These are phyloP conservation scores for Phytophthora syringae DNA, from an alignment of 352 stramenopile species.

Conservation along the genomic window DNA sequence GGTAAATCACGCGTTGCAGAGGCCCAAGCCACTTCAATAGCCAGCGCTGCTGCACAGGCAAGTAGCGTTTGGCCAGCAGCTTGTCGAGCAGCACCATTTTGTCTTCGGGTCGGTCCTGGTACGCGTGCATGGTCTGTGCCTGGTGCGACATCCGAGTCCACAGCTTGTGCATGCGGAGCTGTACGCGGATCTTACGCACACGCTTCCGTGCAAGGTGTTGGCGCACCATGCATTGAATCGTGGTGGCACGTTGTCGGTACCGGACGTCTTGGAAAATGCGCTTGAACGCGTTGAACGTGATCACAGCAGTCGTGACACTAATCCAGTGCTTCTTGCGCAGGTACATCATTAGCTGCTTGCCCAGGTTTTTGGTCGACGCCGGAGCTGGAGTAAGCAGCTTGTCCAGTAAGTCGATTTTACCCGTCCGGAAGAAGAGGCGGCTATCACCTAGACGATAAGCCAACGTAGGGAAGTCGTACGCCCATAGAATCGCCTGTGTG, in stretches of 20 bases:
- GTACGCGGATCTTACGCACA: slow-evolving; percentile 61
- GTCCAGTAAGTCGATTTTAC: slow-evolving; percentile 87
- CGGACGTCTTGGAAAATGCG: slow-evolving; percentile 74
- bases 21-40: slow-evolving; percentile 87
- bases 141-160: slow-evolving; percentile 74
- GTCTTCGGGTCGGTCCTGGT: slow-evolving; percentile 80
- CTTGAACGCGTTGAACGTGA: slow-evolving; percentile 78
- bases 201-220: slow-evolving; percentile 79
- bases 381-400: slow-evolving; percentile 68
- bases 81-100: slow-evolving; percentile 87
- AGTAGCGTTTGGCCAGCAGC: slow-evolving; percentile 67
- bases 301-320: slow-evolving; percentile 63
- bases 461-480: slow-evolving; percentile 75
- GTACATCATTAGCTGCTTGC: slow-evolving; percentile 61
- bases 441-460: slow-evolving; percentile 85
- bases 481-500: slow-evolving; percentile 82
- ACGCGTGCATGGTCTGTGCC: slow-evolving; percentile 77
- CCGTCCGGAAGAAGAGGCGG: slow-evolving; percentile 86
- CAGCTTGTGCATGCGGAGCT: slow-evolving; percentile 64
- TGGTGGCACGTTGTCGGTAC: slow-evolving; percentile 71
- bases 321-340: slow-evolving; percentile 86
- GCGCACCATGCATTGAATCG: slow-evolving; percentile 83
- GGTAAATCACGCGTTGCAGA: slow-evolving; percentile 81
- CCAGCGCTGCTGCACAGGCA: slow-evolving; percentile 73
- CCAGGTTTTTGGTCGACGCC: slow-evolving; percentile 33